Evolutionary conservation across 1,139 yeast species (phyloP).

Genomic region (Meyerozyma carpophila): DNA sequence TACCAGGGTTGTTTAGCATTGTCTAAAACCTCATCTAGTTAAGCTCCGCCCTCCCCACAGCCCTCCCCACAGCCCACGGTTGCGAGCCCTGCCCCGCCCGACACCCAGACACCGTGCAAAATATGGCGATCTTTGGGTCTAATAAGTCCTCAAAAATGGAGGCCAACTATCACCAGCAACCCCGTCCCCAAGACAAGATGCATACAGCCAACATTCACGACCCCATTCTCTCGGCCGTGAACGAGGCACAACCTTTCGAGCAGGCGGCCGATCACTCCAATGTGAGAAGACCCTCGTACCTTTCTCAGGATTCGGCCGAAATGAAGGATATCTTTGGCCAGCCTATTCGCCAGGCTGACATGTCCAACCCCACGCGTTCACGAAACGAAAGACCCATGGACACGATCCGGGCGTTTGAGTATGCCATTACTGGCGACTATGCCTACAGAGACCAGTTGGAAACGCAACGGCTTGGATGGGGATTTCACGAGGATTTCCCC

Average conservation of each 20-base stretch:
- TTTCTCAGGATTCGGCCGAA: slow-evolving; percentile 25
- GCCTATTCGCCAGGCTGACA: slow-evolving; percentile 68
- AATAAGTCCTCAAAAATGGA: slow-evolving; percentile 16
- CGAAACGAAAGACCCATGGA: slow-evolving; percentile 95
- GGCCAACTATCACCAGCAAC: slow-evolving; percentile 29
- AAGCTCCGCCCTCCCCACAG: neutral
- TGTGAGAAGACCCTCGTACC: slow-evolving; percentile 19
- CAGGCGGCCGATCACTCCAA: slow-evolving; percentile 45
- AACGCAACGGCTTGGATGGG: slow-evolving; percentile 73
- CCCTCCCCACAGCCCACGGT: neutral
- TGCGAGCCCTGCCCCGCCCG: neutral
- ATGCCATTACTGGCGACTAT: slow-evolving; percentile 84
- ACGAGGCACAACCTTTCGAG: slow-evolving; percentile 94
- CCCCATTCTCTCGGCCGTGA: slow-evolving; percentile 85
- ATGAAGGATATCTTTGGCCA: slow-evolving; percentile 82
- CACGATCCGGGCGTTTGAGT: slow-evolving; percentile 89
- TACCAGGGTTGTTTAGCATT: too few species aligned
- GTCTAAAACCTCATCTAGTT: too few species aligned
- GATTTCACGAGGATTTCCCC: slow-evolving; percentile 48
- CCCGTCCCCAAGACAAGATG: slow-evolving; percentile 38
- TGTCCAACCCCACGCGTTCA: slow-evolving; percentile 85
- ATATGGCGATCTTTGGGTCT: slow-evolving; percentile 39
- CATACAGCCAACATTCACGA: slow-evolving; percentile 64
- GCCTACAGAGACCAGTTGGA: slow-evolving; percentile 76
- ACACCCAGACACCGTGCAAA: slow-evolving; percentile 2